Conservation (phyloP, 2,329 filamentous ascomycete species). For the Colletotrichum higginsianum region DNA sequence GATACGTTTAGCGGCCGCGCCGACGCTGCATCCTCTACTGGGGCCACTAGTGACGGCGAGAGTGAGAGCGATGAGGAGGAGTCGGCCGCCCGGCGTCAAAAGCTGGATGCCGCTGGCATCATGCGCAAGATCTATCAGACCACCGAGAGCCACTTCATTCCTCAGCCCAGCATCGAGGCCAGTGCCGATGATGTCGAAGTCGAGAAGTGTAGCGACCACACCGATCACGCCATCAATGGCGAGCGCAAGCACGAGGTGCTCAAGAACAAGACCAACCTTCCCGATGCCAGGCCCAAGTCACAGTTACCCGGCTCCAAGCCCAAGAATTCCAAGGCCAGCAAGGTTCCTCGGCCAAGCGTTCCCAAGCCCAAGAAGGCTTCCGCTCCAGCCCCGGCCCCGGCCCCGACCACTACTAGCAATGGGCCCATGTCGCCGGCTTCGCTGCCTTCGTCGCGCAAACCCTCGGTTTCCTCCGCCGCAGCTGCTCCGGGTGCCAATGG, state of each 20-base stretch:
- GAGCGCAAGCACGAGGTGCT: slow-evolving; percentile 58
- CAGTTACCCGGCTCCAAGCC: slow-evolving; percentile 53
- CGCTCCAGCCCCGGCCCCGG: slow-evolving; percentile 47
- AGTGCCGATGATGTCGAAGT: slow-evolving; percentile 74
- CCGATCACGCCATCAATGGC: slow-evolving; percentile 52
- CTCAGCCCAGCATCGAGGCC: slow-evolving; percentile 54
- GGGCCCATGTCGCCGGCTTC: slow-evolving; percentile 76
- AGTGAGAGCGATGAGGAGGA: slow-evolving; percentile 75
- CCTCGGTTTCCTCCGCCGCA: slow-evolving; percentile 75
- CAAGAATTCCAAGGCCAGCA: slow-evolving; percentile 61
- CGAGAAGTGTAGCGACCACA: slow-evolving; percentile 56
- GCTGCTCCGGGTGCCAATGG: slow-evolving; percentile 69
- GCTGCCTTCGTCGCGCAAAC: slow-evolving; percentile 81
- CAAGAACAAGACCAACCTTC: slow-evolving; percentile 52
- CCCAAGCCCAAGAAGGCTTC: slow-evolving; percentile 68
- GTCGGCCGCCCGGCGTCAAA: slow-evolving; percentile 72
- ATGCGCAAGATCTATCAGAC: slow-evolving; percentile 66
- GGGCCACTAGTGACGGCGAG: slow-evolving; percentile 85
- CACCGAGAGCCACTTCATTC: slow-evolving; percentile 67
- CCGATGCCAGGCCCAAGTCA: slow-evolving; percentile 58
- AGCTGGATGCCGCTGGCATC: slow-evolving; percentile 61
- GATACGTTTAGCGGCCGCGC: slow-evolving; percentile 94
- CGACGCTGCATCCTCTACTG: slow-evolving; percentile 86
- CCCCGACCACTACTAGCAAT: slow-evolving; percentile 43
- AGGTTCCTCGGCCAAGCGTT: slow-evolving; percentile 54